Evolutionary conservation across 2,329 filamentous ascomycete species (phyloP).

Genomic region (Aspergillus novofumigatus): DNA sequence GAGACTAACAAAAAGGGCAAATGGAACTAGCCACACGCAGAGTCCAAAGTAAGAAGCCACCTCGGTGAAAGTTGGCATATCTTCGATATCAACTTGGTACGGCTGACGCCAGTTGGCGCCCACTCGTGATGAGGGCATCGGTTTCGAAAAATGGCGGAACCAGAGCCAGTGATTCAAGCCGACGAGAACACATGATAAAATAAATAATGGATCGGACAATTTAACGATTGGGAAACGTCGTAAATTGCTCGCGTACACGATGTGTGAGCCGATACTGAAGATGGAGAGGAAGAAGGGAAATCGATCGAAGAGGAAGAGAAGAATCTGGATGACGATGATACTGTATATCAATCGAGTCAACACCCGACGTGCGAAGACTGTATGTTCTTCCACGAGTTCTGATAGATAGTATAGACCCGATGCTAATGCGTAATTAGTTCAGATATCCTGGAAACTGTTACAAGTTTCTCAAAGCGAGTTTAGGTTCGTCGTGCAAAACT

Average conservation of each 20-base stretch:
- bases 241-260: constrained; percentile 86
- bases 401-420: constrained; percentile 98
- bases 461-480: background rate
- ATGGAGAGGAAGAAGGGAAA: constrained; percentile 73
- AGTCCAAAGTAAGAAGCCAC: constrained; percentile 95
- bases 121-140: constrained; percentile 36
- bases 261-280: constrained; percentile 74
- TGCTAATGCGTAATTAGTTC: constrained; percentile 49
- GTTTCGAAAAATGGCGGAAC: constrained; percentile 88
- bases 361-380: constrained; percentile 84
- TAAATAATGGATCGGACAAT: constrained; percentile 79
- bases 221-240: constrained; percentile 72
- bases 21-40: constrained; percentile 95
- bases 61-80: constrained; percentile 79
- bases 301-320: constrained; percentile 77
- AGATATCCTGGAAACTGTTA: background rate
- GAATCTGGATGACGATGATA: constrained; percentile 68
- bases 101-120: constrained; percentile 33
- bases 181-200: constrained; percentile 79
- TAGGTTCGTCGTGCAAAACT: background rate
- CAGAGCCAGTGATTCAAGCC: constrained; percentile 89
- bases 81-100: constrained; percentile 40
- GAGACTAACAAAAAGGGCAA: constrained; percentile 88
- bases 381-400: constrained; percentile 96
- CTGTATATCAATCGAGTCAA: constrained; percentile 79